Base-by-base conservation (phyloP, 371 early-diverging fungal species). In the Gilbertella persicaria region DNA sequence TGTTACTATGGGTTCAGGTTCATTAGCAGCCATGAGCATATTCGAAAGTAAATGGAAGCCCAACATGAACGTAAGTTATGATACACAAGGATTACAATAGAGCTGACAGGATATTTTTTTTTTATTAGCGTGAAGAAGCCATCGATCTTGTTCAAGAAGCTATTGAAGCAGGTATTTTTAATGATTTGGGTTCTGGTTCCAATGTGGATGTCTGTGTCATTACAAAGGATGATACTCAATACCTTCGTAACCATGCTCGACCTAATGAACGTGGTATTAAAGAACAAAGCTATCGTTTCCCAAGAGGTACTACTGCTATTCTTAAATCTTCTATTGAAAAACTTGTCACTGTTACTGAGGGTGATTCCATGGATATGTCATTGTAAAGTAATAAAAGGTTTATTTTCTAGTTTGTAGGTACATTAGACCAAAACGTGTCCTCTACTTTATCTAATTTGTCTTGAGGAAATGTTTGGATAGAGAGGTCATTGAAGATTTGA, bases 121-220 rank as follows among this genome's bases (percentile, higher is more conserved):
- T 17, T 55, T 42, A 26, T 28, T 72, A 92, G 90, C 86, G 94
- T 52, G 90, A 97, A 51, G 95, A 96, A 51, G 99, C 96, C 5
- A 88, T 98, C 45, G 87, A 88, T 23, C 67, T 99, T 40, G 99
- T 97, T 24, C 84, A 86, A 60, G 92, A 93, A 52, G 98, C 99
- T 38, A 95, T 99, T 60, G 88, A 94, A 73, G 94, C 99, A 24
- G 99, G 99, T 84, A 95, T 99, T 59, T 94, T 97, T 73, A 99
- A 99, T 75, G 99, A 99, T 80, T 78, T 99, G 43, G 99, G 99
- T 62, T 99, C 99, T 40, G 99, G 99, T 59, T 93, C 94, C 25
- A 98, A 98, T 71, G 97, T 99, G 55, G 99, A 99, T 81, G 89
- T 98, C 6, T 85, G 84, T 53, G 94, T 98, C 14, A 93, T 98